Base-by-base conservation (phyloP, 139 green algal species). In the Chlorokybus atmophyticus region DNA sequence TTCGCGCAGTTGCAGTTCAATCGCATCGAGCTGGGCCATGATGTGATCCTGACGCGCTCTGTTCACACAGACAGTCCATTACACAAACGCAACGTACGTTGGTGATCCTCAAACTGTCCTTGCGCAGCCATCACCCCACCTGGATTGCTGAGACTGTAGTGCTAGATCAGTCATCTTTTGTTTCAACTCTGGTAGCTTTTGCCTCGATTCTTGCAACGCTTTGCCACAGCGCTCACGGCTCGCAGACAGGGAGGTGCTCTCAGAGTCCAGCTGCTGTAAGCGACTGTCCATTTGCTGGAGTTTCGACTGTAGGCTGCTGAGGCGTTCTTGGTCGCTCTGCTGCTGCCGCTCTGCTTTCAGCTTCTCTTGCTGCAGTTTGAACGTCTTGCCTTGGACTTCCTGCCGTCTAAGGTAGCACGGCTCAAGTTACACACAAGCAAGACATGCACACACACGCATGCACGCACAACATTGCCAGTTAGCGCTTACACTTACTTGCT, bases 1-100 rank as follows among this genome's bases (percentile, higher is more conserved):
- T 32, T 88, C 81, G 3, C 63, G 32, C 30, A 95, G 72, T 56
- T 73, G 52, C 14, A 35, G 59, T 47, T 90, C 79, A 29, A 86
- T 29, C 44, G 85, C 73, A 14, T 75, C 64, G 41, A 85, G 61
- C 68, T 82, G 71, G 17, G 23, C n/a, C 29, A 57, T n/a, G 32
- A 88, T 61, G 24, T 66, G 44, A 26, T 74, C 70, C 21, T 70
- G 68, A 44, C 60, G 56, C 19, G 60, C 14, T 29, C 62, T 71
- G 62, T 29, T n/a, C n/a, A n/a, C n/a, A n/a, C n/a, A n/a, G n/a
- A n/a, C n/a, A n/a, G n/a, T n/a, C n/a, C n/a, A n/a, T n/a, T n/a
- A n/a, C n/a, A n/a, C n/a, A n/a, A n/a, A n/a, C n/a, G n/a, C n/a
- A n/a, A n/a, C n/a, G n/a, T n/a, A n/a, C n/a, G n/a, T n/a, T n/a